Evolutionary conservation across 2,329 filamentous ascomycete species (phyloP).

Genomic region (Arthrobotrys conoides): DNA sequence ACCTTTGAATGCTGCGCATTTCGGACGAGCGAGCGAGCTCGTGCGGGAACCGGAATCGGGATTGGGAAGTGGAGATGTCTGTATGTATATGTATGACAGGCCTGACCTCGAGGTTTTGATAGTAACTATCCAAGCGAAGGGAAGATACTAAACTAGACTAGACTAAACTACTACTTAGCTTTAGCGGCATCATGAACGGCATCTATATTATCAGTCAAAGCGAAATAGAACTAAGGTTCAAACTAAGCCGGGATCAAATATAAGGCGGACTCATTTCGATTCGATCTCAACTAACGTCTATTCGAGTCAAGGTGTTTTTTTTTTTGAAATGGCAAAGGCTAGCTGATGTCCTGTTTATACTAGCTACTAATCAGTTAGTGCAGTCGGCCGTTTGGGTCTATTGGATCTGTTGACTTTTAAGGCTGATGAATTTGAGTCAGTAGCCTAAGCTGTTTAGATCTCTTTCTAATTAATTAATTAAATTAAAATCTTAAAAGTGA

Average conservation of each 20-base stretch:
- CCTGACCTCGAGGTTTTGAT: slow-evolving; percentile 6
- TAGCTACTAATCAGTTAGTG: not conserved
- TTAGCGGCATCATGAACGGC: not conserved
- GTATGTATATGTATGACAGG: slow-evolving; percentile 1
- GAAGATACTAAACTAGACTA: not conserved
- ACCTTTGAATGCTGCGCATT: slow-evolving; percentile 18
- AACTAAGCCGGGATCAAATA: slow-evolving; percentile 39
- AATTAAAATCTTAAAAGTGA: not conserved
- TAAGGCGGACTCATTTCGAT: slow-evolving; percentile 27
- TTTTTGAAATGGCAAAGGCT: slow-evolving; percentile 22
- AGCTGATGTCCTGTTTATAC: too few species aligned
- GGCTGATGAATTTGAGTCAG: slow-evolving; percentile 59
- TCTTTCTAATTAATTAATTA: not conserved
- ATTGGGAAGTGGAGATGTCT: slow-evolving; percentile 19
- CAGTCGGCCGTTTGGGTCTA: slow-evolving; percentile 1
- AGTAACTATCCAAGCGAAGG: slow-evolving; percentile 18
- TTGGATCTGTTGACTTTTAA: slow-evolving; percentile 9
- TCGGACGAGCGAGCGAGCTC: slow-evolving; percentile 57
- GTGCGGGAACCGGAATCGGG: slow-evolving; percentile 50
- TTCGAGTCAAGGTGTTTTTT: slow-evolving; percentile 16
- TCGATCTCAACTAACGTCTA: slow-evolving; percentile 13
- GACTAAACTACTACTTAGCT: slow-evolving; percentile 1
- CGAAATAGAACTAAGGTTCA: slow-evolving; percentile 7
- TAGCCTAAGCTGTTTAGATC: not conserved
- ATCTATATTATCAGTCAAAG: not conserved